A percentile compares a stretch with the other conserved stretches of the same genome.
Evolutionary conservation across 2,329 filamentous ascomycete species (phyloP).

Genomic region (Fusarium nisikadoi): DNA sequence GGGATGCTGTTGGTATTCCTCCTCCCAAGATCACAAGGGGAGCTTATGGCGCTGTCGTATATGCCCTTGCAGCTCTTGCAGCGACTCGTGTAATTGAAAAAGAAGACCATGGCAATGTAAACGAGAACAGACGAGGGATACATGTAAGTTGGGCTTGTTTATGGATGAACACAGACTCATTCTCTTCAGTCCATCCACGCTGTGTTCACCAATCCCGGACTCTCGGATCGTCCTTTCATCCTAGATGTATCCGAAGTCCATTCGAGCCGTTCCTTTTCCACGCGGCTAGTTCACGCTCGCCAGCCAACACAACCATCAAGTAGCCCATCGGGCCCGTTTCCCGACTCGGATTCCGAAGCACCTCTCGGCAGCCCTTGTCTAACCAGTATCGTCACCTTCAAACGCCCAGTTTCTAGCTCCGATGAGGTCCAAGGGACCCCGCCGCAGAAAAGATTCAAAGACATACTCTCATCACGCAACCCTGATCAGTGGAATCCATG

Average conservation of each 20-base stretch:
- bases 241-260: slow-evolving; percentile 60
- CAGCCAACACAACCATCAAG: slow-evolving; percentile 57
- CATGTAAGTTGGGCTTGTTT: slow-evolving; percentile 49
- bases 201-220: slow-evolving; percentile 62
- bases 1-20: slow-evolving; percentile 35
- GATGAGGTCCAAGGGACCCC: slow-evolving; percentile 54
- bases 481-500: slow-evolving; percentile 57
- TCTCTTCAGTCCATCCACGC: slow-evolving; percentile 63
- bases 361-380: slow-evolving; percentile 59
- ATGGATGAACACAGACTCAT: background rate
- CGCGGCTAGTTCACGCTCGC: slow-evolving; percentile 59
- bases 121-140: slow-evolving; percentile 46
- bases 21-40: slow-evolving; percentile 34
- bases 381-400: slow-evolving; percentile 64
- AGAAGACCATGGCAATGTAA: slow-evolving; percentile 40
- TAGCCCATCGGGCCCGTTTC: slow-evolving; percentile 51
- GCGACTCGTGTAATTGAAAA: slow-evolving; percentile 49
- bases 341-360: slow-evolving; percentile 51
- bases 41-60: slow-evolving; percentile 54
- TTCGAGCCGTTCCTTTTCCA: slow-evolving; percentile 60
- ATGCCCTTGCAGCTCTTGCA: slow-evolving; percentile 51
- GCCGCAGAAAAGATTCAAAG: slow-evolving; percentile 55
- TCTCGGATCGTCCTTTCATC: slow-evolving; percentile 62
- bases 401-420: slow-evolving; percentile 52
- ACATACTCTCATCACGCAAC: slow-evolving; percentile 51